phyloP scores from a whole-genome alignment of 2,329 filamentous ascomycete genomes.

The Tolypocladium endophyticum region DNA sequence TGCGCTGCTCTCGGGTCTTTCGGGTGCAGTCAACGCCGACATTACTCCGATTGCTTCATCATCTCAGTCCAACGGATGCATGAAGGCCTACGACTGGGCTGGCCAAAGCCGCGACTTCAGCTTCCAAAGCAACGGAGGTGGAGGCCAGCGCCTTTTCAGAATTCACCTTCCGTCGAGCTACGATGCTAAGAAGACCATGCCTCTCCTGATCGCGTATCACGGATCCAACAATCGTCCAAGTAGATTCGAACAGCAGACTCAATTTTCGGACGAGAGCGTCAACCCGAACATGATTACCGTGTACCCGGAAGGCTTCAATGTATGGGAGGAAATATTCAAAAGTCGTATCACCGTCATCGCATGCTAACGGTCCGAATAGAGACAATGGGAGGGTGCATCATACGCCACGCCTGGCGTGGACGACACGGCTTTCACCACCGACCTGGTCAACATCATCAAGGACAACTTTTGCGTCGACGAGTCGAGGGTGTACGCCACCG shows the following conservation, averaged over 20 bases:
- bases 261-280: conserved; percentile 26
- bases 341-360: neutral
- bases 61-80: conserved; percentile 6
- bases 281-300: conserved; percentile 27
- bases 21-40: neutral
- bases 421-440: conserved; percentile 32
- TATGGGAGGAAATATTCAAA: conserved; percentile 5
- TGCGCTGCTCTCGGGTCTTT: neutral
- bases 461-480: conserved; percentile 27
- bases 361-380: conserved; percentile 8
- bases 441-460: conserved; percentile 29
- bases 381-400: conserved; percentile 28
- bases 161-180: conserved; percentile 19
- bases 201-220: conserved; percentile 36
- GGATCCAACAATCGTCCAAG: conserved; percentile 26
- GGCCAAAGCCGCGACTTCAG: conserved; percentile 10
- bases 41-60: neutral
- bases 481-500: conserved; percentile 29
- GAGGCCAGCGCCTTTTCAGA: conserved; percentile 7
- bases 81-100: conserved; percentile 8
- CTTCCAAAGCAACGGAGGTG: conserved; percentile 13
- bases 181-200: conserved; percentile 17
- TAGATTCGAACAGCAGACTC: conserved; percentile 19
- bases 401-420: conserved; percentile 19
- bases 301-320: conserved; percentile 33